Base-by-base conservation (phyloP, 495 filamentous ascomycete genomes). In the Penicillium robsamsonii region DNA sequence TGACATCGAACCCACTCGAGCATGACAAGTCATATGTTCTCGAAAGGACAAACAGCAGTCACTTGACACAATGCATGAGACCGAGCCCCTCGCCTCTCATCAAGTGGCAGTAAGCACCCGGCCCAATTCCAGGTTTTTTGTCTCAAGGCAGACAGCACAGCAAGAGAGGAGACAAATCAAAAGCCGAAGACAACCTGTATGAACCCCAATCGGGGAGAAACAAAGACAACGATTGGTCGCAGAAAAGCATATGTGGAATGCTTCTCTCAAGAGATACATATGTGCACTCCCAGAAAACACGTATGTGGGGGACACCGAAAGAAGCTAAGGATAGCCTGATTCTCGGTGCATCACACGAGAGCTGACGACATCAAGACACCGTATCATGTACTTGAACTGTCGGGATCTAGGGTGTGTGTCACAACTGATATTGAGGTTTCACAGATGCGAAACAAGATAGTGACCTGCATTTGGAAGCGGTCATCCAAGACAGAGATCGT, bases 381-480 rank as follows among this genome's bases (percentile, higher is more conserved):
- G 11, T 27, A 41, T 9, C 33, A 38, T 8, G 49, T 41, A 18
- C 31, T 20, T 46, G 22, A 24, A 22, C 43, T 2, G 31, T 29
- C 42, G 43, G 41, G 1, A 24, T 38, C 20, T 46, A 7, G 20
- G 15, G 15, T 29, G n/a, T 46, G 52, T 54, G 22, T 46, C 43
- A 46, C 42, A 3, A 30, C 43, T n/a, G 43, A 12, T 38, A 27
- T 22, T 38, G n/a, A n/a, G 15, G 52, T 54, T 54, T 33, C 52
- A 54, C 52, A 40, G 20, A 24, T 29, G 43, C 42, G 31, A 54
- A 46, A 54, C 42, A 46, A 54, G 31, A 31, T 54, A 46, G 52
- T 54, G 52, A 46, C 52, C 31, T 54, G 52, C 52, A 54, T 46
- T 31, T 37, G 43, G 22, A 54, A 46, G 42, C 11, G 20, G 43